Percentiles rank a stretch among this genome's conserved stretches.
Conservation (phyloP, 192 early-diverging fungal species). For the Coemansia sp. region DNA sequence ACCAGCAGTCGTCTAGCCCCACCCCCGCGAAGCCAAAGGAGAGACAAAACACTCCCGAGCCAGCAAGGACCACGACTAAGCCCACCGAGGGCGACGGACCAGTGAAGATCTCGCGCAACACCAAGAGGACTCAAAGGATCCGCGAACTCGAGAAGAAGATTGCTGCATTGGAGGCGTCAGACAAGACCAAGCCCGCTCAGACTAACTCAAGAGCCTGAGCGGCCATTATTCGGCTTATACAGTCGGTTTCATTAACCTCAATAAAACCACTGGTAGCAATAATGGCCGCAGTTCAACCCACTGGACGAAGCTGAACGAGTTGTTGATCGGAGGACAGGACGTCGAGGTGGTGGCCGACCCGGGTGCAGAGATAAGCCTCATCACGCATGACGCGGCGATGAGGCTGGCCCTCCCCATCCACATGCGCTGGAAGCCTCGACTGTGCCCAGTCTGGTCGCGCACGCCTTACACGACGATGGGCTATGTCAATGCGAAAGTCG, state of each 20-base stretch:
- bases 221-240: neutral
- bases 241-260: neutral
- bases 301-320: neutral
- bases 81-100: too few species aligned
- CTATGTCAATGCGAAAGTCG: neutral
- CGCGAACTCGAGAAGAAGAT: too few species aligned
- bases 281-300: neutral
- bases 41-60: too few species aligned
- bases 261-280: neutral
- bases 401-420: neutral
- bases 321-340: neutral
- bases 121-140: too few species aligned
- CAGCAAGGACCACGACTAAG: too few species aligned
- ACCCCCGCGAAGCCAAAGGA: too few species aligned
- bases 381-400: neutral
- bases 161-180: too few species aligned
- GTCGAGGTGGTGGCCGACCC: neutral
- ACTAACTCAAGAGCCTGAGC: too few species aligned
- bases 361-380: neutral
- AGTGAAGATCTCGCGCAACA: too few species aligned
- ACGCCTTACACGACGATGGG: neutral
- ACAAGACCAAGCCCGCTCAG: too few species aligned
- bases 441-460: neutral
- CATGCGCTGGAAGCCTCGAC: neutral
- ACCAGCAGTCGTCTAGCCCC: too few species aligned